phyloP scores from a whole-genome alignment of 306 rosid genomes.

The Inga oerstediana region DNA sequence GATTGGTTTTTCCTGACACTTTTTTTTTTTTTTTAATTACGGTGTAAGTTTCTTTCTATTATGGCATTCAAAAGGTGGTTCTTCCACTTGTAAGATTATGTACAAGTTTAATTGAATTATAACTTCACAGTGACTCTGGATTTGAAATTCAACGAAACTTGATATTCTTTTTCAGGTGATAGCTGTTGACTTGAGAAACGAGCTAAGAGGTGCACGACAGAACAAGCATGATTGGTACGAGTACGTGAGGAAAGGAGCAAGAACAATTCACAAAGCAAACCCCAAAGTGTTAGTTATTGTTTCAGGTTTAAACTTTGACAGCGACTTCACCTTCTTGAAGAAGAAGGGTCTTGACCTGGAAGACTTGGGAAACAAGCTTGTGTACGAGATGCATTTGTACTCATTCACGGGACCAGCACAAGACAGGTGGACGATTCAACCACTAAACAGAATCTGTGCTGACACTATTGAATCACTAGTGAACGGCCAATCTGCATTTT shows the following conservation, averaged over 20 bases:
- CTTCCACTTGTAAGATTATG: too few relatives aligned
- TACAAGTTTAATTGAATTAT: too few relatives aligned
- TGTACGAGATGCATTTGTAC: constrained; percentile 47
- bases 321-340: constrained; percentile 43
- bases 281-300: constrained; percentile 37
- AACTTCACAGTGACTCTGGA: background rate
- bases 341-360: constrained; percentile 20
- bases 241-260: constrained; percentile 44
- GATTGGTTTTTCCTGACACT: too few relatives aligned
- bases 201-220: constrained; percentile 46
- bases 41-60: background rate
- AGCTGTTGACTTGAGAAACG: constrained; percentile 52
- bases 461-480: constrained; percentile 1
- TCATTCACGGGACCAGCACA: constrained; percentile 32
- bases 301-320: constrained; percentile 47
- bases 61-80: too few relatives aligned
- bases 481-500: constrained; percentile 27
- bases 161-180: constrained; percentile 3
- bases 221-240: constrained; percentile 41
- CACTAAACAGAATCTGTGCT: constrained; percentile 42
- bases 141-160: background rate
- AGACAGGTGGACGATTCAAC: constrained; percentile 30
- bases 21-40: too few relatives aligned
- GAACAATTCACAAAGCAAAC: constrained; percentile 36
- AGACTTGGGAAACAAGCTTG: constrained; percentile 41